Evolutionary conservation across 179 eudicot species (phyloP).

Genomic region (Spinacia oleracea): DNA sequence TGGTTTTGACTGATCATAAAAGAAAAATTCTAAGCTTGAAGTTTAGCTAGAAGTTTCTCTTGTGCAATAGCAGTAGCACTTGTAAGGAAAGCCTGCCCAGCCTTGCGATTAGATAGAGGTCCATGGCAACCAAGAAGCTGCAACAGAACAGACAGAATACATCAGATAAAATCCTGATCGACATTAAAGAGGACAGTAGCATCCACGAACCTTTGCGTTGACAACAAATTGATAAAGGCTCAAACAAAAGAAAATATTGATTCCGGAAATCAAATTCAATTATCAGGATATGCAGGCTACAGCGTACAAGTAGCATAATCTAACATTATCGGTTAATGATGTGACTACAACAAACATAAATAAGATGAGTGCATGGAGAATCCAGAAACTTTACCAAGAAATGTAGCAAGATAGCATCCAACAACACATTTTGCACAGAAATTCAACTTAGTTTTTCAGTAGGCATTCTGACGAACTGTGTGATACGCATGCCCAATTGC

Average conservation of each 20-base stretch:
- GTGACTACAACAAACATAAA: no score
- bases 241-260: no score
- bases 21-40: not conserved
- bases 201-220: not conserved
- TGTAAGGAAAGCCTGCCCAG: not conserved
- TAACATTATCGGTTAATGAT: no score
- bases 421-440: no score
- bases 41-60: not conserved
- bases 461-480: not conserved
- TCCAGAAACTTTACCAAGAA: not conserved
- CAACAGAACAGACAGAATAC: slow-evolving; percentile 17
- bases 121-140: slow-evolving; percentile 66
- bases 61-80: not conserved
- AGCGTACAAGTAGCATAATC: no score
- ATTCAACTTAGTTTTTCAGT: not conserved
- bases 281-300: no score
- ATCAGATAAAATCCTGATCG: not conserved
- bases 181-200: not conserved
- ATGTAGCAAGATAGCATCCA: no score
- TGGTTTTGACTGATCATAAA: not conserved
- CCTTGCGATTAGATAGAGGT: slow-evolving; percentile 36
- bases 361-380: no score
- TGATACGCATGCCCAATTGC: not conserved
- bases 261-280: not conserved
- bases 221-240: not conserved